These are phyloP conservation scores for Hemileia vastatrix DNA, from an alignment of 1,284 basidiomycete genomes.

Conservation along the genomic window DNA sequence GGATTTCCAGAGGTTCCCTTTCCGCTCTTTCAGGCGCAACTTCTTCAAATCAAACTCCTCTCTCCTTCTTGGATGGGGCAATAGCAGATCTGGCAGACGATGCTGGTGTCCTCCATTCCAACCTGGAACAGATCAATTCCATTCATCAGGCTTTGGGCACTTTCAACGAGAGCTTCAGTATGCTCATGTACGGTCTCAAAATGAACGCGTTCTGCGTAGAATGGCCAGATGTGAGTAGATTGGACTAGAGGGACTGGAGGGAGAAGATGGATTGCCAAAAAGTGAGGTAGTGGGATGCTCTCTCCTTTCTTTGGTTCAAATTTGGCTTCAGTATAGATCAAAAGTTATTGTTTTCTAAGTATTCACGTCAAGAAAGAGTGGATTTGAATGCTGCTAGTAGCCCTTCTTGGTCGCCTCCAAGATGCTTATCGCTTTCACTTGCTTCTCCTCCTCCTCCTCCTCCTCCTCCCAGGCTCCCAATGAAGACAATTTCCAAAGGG, in stretches of 20 bases:
- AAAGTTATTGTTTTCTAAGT: no score
- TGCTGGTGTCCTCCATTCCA: conserved; percentile 64
- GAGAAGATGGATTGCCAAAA: conserved; percentile 8
- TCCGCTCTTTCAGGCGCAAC: conserved; percentile 67
- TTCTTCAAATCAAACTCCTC: conserved; percentile 63
- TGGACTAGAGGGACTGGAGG: conserved; percentile 9
- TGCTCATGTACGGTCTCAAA: conserved; percentile 79
- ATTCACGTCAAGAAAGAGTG: no score
- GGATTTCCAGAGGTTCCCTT: conserved; percentile 82
- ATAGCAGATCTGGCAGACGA: conserved; percentile 80
- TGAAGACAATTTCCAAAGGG: no score
- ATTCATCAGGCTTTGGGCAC: conserved; percentile 66
- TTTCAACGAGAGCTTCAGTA: conserved; percentile 89
- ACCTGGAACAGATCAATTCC: conserved; percentile 60
- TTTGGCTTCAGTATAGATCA: no score
- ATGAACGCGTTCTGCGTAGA: conserved; percentile 89
- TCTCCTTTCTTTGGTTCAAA: no score
- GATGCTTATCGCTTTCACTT: no score
- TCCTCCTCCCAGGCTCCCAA: no score
- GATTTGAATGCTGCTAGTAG: no score
- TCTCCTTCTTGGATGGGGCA: conserved; percentile 74
- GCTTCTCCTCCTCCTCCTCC: no score
- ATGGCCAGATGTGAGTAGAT: conserved; percentile 64
- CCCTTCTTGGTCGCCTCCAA: no score
- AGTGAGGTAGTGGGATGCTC: conserved; percentile 16